Conservation (phyloP, 1,284 basidiomycete genomes). For the Fomitopsis schrenkii region DNA sequence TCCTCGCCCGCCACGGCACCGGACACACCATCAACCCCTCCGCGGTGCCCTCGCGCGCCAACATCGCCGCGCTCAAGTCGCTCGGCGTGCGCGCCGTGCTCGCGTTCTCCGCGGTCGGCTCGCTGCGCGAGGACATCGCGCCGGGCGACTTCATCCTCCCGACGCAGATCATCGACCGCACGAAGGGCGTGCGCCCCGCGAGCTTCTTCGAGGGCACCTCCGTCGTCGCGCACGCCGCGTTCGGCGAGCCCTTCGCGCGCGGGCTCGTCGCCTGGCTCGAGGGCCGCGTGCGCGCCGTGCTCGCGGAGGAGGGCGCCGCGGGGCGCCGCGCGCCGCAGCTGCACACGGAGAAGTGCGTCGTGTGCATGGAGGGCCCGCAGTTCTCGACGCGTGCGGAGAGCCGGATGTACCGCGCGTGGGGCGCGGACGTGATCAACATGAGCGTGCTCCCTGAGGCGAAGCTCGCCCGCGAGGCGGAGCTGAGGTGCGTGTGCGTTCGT, state of each 20-base stretch:
- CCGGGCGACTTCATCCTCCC: constrained; percentile 91
- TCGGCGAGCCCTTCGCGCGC: constrained; percentile 86
- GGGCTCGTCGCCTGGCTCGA: constrained; percentile 71
- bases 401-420: constrained; percentile 90
- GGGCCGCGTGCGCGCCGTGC: constrained; percentile 57
- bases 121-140: constrained; percentile 91
- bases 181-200: constrained; percentile 84
- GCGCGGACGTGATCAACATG: constrained; percentile 96
- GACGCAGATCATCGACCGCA: constrained; percentile 93
- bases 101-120: constrained; percentile 95
- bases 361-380: constrained; percentile 98
- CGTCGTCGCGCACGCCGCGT: constrained; percentile 90
- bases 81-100: constrained; percentile 88
- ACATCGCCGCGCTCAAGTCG: constrained; percentile 93
- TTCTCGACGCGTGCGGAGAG: constrained; percentile 96
- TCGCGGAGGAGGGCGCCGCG: constrained; percentile 40
- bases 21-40: constrained; percentile 77
- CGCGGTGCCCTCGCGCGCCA: constrained; percentile 80
- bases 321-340: constrained; percentile 57
- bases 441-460: constrained; percentile 95
- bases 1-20: constrained; percentile 87
- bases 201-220: constrained; percentile 84
- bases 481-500: constrained; percentile 51
- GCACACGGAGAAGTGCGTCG: constrained; percentile 81
- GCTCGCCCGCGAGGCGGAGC: constrained; percentile 90